Percentiles rank a stretch among this genome's conserved stretches.
phyloP scores from a whole-genome alignment of 345 rosid genomes.

The Nasturtium officinale region DNA sequence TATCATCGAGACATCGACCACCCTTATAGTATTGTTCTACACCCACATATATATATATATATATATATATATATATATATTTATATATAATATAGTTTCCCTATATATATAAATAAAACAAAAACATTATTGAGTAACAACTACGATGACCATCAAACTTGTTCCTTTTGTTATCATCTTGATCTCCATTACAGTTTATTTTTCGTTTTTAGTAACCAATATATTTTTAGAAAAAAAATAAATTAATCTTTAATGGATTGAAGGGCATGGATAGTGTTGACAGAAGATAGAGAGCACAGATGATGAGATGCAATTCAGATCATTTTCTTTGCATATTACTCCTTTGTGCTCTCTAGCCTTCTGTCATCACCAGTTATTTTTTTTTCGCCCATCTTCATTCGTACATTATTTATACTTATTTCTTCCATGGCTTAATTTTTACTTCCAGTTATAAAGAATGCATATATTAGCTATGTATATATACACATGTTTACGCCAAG shows the following conservation, averaged over 20 bases:
- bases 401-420: not conserved
- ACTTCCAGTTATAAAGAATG: not conserved
- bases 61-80: not conserved
- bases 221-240: not conserved
- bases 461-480: conserved; percentile 3
- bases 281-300: conserved; percentile 96
- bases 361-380: conserved; percentile 71
- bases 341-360: conserved; percentile 83
- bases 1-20: conserved; percentile 14
- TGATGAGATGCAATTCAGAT: conserved; percentile 41
- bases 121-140: not conserved
- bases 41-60: not conserved
- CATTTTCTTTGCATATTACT: conserved; percentile 49
- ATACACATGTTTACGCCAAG: not conserved
- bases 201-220: not conserved
- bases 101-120: not conserved
- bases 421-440: not conserved
- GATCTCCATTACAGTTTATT: not conserved
- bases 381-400: conserved; percentile 12
- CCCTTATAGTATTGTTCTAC: not conserved
- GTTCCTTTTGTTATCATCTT: not conserved
- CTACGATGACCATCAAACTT: conserved; percentile 6
- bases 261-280: conserved; percentile 57
- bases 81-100: not conserved
- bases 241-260: not conserved